Base-by-base conservation (phyloP, 257 asterid genomes). In the Salvia rosmarinus region DNA sequence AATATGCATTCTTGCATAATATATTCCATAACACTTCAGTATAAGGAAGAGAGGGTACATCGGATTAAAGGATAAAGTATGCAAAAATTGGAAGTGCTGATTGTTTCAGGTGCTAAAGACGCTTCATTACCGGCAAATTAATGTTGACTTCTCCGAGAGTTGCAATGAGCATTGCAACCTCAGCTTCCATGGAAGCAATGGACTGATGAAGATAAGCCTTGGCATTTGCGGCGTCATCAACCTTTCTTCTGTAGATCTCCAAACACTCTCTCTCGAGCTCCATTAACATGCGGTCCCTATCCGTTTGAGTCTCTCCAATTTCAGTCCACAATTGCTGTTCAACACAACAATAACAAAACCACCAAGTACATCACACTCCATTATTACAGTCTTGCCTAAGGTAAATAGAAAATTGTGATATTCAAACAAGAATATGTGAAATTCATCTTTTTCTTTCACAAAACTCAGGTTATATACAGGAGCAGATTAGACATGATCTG, bases 141-240 rank as follows among this genome's bases (percentile, higher is more conserved):
- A 72, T 72, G 74, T 79, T 82, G 71, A 71, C 70, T 72, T 94
- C 96, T 35, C 96, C 99, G 16, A 94, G 96, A 67, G 93, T 82
- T 70, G 99, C 99, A 90, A 83, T 79, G 17, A 94, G 92, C 71
- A 88, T 89, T 14, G 96, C 89, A 52, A 91, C 81, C 84, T 94
- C 99, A 32, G 99, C 97, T 81, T 94, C 99, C 80, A 81, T 88
- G 70, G 98, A 88, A 51, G 90, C 96, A 67, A 94, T 85, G 64
- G 86, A 77, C 51, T 94, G 99, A 80, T 88, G 90, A 76, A 94
- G 95, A 55, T 87, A 85, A 37, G 96, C 89, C 77, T 87, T 91
- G 9, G 83, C 78, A 62, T 87, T 88, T 34, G 90, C 88, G 55
- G 98, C 91, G 80, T 94, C 98, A 19, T 94, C 96, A 64, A 89